A percentile compares a stretch with the other conserved stretches of the same genome.
Evolutionary conservation across 805 yeast species (phyloP).

Genomic region (Ogataea trehalophila): DNA sequence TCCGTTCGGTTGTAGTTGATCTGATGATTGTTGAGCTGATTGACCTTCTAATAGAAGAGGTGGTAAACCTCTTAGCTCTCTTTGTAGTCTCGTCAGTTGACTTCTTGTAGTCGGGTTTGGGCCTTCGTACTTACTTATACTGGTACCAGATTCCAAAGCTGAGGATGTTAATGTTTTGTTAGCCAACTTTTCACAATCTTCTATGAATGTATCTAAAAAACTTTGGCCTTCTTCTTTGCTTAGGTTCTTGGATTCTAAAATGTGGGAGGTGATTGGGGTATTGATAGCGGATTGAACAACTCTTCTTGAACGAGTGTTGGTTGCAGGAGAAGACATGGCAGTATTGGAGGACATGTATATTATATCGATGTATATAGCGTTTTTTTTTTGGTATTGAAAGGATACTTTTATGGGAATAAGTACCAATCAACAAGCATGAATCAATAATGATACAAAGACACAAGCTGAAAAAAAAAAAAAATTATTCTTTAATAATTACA

Average conservation of each 20-base stretch:
- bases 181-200: constrained; percentile 17
- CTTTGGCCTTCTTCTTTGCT: constrained; percentile 20
- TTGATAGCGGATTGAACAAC: constrained; percentile 40
- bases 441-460: no score
- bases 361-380: no score
- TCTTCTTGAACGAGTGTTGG: constrained; percentile 35
- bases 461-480: no score
- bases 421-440: no score
- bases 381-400: no score
- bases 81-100: constrained; percentile 33
- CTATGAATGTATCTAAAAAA: constrained; percentile 23
- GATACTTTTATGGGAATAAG: no score
- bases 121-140: constrained; percentile 16
- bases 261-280: constrained; percentile 40
- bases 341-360: no score
- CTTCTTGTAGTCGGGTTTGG: constrained; percentile 26
- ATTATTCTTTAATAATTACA: no score
- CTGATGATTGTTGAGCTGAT: background rate
- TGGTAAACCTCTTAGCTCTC: constrained; percentile 34
- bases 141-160: constrained; percentile 4
- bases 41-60: constrained; percentile 28
- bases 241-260: constrained; percentile 16
- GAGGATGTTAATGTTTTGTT: constrained; percentile 7
- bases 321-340: no score
- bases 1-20: background rate